Conservation (phyloP, 768 basidiomycete genomes). For the Tricholoma terreum region DNA sequence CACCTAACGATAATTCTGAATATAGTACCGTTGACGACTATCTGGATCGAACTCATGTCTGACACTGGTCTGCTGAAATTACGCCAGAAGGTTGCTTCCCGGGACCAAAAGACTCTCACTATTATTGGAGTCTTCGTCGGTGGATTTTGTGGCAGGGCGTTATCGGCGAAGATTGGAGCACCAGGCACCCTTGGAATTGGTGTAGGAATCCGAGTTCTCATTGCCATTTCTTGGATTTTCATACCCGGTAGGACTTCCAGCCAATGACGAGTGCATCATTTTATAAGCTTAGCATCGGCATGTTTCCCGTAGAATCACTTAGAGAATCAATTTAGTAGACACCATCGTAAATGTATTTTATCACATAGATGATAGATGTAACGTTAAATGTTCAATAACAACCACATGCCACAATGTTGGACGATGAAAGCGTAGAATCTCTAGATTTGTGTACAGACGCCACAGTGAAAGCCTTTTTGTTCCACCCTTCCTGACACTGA, state of each 20-base stretch:
- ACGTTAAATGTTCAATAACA: too few species aligned
- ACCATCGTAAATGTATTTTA: too few species aligned
- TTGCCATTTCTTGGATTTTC: conserved; percentile 64
- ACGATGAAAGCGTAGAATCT: too few species aligned
- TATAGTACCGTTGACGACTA: conserved; percentile 76
- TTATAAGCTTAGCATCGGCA: too few species aligned
- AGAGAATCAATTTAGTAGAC: too few species aligned
- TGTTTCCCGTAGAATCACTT: too few species aligned
- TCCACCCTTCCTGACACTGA: too few species aligned
- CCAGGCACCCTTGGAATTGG: conserved; percentile 64
- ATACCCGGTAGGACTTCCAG: conserved; percentile 41
- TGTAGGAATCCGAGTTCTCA: conserved; percentile 56
- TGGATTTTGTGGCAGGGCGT: conserved; percentile 63
- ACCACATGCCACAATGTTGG: too few species aligned
- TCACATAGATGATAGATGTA: too few species aligned
- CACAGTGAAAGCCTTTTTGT: too few species aligned
- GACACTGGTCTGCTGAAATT: conserved; percentile 71
- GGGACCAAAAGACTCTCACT: conserved; percentile 71
- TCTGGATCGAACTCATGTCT: conserved; percentile 86
- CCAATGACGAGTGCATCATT: not conserved
- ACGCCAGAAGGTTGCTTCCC: conserved; percentile 47
- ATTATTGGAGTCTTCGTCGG: conserved; percentile 68
- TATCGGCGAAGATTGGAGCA: conserved; percentile 56
- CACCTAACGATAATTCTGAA: not conserved
- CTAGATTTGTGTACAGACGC: too few species aligned